Base-by-base conservation (phyloP, 768 basidiomycete genomes). In the Russula lepida region DNA sequence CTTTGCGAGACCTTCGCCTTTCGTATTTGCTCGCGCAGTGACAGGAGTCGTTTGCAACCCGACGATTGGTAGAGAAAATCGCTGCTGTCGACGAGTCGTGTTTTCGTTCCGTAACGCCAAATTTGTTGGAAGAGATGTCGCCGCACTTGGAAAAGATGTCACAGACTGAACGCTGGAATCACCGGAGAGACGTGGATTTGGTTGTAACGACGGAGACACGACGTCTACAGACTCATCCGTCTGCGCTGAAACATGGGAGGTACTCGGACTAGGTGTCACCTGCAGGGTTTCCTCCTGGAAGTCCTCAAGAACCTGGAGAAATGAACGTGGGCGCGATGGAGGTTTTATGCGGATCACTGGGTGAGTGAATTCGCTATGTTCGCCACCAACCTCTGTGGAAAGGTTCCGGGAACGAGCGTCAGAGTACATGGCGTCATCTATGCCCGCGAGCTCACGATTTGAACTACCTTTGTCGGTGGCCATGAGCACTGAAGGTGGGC, bases 31-130 rank as follows among this genome's bases (percentile, higher is more conserved):
- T 21, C 82, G 78, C 23, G 85, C 81, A 30, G 84, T 86, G 15
- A 91, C 88, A 19, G 80, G 82, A 32, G 83, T 83, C 32, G 84
- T 83, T 65, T 90, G 88, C 70, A 91, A 65, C 39, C 85, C 88
- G 39, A 92, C 76, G n/a, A 86, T 86, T 49, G 89, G 87, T 53
- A 87, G 62, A 52, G 89, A 90, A 67, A 89, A 89, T 41, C 87
- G 80, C 69, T 88, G 87, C 67, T 76, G 76, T 67, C 82, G 71
- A 65, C 85, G 74, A 47, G 78, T 79, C 0, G 86, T 87, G 63
- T 87, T 80, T 69, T 88, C 87, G 66, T 70, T 77, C 60, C 77
- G 67, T 52, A 72, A 30, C 39, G 63, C 52, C 27, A 63, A 63
- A 28, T 41, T 47, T 13, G 46, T 23, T 46, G 59, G 19, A 35